Evolutionary conservation across 257 asterid genomes (phyloP), one percentile per base, ranked within the genome.

Genomic region (Rauvolfia tetraphylla): DNA sequence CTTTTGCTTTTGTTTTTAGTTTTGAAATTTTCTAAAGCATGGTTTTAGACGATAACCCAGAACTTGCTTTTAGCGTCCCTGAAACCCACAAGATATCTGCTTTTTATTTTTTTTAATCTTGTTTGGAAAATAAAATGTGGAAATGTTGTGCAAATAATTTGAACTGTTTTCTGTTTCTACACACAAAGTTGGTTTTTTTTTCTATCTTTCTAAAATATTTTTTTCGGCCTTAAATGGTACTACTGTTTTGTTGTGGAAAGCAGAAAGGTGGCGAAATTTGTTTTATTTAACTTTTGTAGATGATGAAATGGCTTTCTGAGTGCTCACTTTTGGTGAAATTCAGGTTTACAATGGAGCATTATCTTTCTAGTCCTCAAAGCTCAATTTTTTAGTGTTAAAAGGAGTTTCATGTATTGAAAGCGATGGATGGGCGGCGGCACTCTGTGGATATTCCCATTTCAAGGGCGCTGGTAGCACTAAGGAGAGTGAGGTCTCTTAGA

Each of bases 401-500:
- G 57, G 33, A 17, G 25, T 65, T 38, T 27, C 41, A 54, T 34
- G 25, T 5, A 6, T 76, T 56, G 33, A 39, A 81, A 75, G 82
- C 42, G 82, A 90, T 93, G 97, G 98, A 93, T 70, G 96, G 92
- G 57, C 82, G 96, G 76, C 90, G 98, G 23, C 97, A 89, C 82
- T 93, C 97, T 1, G 88, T 93, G 65, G 98, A 93, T 82, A 81
- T 90, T 83, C 98, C 98, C 65, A 80, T 93, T 76, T 83, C 97
- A 11, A 87, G 85, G 84, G 70, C 96, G 5, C 79, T 93, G 78
- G 83, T 91, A 34, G 98, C 95, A 39, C 92, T 93, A 17, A 82
- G 96, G 79, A 83, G 97, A 86, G 98, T 91, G 80, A 91, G 92
- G 86, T 93, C 98, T 34, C 96, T 93, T 66, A 87, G 98, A 23